Base-by-base conservation (phyloP, 148 eudicot genomes). In the Amaranthus cruentus region DNA sequence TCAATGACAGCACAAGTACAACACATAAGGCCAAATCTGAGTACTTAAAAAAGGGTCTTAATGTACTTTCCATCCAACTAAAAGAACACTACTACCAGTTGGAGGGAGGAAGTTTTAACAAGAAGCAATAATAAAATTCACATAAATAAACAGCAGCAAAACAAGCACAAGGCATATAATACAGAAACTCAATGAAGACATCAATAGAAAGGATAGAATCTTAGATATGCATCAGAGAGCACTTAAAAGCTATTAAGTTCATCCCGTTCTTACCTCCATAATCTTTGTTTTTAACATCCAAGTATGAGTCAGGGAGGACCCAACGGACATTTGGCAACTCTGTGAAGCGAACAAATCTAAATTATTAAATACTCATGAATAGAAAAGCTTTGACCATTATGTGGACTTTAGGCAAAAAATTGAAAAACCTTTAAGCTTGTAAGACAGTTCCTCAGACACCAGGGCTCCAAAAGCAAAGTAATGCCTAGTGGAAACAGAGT, bases 301-400 rank as follows among this genome's bases (percentile, higher is more conserved):
- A 77, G 57, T 90, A 85, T 9, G 91, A 88, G 73, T 90, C 95
- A 5, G 95, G 90, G 7, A 90, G 87, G 69, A 88, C 86, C 91
- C 91, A 90, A 67, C 87, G 87, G 64, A 90, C 87, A 66, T 81
- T 73, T 48, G 85, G 85, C 55, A 88, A 58, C 62, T 84, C 96
- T 90, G 86, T 84, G 80, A 50, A 55, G 57, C 43, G 66, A 65
- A 74, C 5, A 38, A 38, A 66, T 1, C 12, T 14, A 67, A 73
- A 2, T 14, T 55, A 78, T 73, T n/a, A 74, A 59, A 12, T 48
- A 15, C 13, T n/a, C 46, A 51, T 9, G 43, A 74, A 46, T 9
- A 15, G 7, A 68, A 57, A 62, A 4, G 12, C 43, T 5, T n/a
- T 43, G 67, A 21, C 7, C 50, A 47, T 55, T 46, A 62, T 0